Conservation (phyloP, 192 early-diverging fungal species). For the Coemansia biformis region DNA sequence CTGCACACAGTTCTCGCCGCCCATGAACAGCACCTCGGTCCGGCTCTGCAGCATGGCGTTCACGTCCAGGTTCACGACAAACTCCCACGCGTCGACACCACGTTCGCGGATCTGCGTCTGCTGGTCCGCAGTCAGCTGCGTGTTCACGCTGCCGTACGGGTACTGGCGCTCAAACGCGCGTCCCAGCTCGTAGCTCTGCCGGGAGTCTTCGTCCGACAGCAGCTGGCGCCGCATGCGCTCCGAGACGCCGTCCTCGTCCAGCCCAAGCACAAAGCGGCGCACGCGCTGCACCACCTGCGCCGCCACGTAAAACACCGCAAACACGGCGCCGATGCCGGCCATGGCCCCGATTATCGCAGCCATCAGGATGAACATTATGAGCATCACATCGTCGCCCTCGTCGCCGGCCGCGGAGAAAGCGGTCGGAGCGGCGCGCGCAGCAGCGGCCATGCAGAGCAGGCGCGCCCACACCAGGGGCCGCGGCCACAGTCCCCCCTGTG, state of each 20-base stretch:
- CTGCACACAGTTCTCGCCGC: conserved; percentile 67
- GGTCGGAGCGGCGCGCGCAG: neutral
- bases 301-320: conserved; percentile 20
- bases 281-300: conserved; percentile 16
- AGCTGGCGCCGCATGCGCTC: conserved; percentile 43
- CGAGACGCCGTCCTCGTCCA: conserved; percentile 45
- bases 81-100: conserved; percentile 79
- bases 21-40: conserved; percentile 71
- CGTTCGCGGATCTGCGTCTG: conserved; percentile 72
- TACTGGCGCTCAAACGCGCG: conserved; percentile 64
- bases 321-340: conserved; percentile 31
- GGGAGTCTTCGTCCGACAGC: conserved; percentile 48
- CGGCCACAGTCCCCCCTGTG: no score
- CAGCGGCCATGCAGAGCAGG: neutral
- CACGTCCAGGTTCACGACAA: conserved; percentile 63
- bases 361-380: conserved; percentile 33
- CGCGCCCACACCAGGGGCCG: neutral
- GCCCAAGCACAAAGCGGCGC: conserved; percentile 22
- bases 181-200: conserved; percentile 51
- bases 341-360: conserved; percentile 32
- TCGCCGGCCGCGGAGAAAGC: conserved; percentile 2
- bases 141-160: conserved; percentile 70
- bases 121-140: conserved; percentile 70
- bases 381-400: conserved; percentile 28
- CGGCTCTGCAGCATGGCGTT: conserved; percentile 61